A percentile compares a stretch with the other conserved stretches of the same genome.
Conservation (phyloP, 768 basidiomycete genomes). For the Gymnopilus junonius region DNA sequence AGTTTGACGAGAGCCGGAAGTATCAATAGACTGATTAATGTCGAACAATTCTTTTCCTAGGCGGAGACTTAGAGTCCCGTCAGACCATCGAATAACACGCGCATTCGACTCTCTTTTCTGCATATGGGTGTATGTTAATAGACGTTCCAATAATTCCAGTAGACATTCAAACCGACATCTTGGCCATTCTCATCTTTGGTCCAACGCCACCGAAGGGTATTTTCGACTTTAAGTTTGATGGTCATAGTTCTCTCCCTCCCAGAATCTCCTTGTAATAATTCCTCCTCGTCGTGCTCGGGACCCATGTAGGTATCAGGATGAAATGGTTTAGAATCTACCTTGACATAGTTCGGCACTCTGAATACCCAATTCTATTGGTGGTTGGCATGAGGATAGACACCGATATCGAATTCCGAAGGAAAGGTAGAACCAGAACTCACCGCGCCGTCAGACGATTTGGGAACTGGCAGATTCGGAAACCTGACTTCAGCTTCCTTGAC, state of each 20-base stretch:
- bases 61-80: conserved; percentile 88
- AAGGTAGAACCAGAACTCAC: conserved; percentile 47
- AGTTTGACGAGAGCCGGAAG: conserved; percentile 69
- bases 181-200: conserved; percentile 71
- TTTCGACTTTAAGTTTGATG: conserved; percentile 89
- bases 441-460: conserved; percentile 79
- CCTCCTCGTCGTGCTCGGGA: conserved; percentile 79
- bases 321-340: conserved; percentile 88
- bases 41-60: conserved; percentile 96
- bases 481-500: conserved; percentile 72
- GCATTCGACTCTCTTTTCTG: conserved; percentile 89
- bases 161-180: conserved; percentile 61
- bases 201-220: conserved; percentile 97
- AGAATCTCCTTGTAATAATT: conserved; percentile 58
- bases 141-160: background rate
- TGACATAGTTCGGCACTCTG: conserved; percentile 92
- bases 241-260: conserved; percentile 81
- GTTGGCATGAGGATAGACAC: background rate
- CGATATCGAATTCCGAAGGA: conserved; percentile 3
- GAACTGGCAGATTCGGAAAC: conserved; percentile 87
- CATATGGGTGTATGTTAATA: background rate
- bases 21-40: conserved; percentile 79
- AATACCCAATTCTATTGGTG: conserved; percentile 82
- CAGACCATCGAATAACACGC: conserved; percentile 93
- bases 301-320: conserved; percentile 86